Base-by-base conservation (phyloP, 2,329 filamentous ascomycete genomes). In the Alternaria angustiovoidea region DNA sequence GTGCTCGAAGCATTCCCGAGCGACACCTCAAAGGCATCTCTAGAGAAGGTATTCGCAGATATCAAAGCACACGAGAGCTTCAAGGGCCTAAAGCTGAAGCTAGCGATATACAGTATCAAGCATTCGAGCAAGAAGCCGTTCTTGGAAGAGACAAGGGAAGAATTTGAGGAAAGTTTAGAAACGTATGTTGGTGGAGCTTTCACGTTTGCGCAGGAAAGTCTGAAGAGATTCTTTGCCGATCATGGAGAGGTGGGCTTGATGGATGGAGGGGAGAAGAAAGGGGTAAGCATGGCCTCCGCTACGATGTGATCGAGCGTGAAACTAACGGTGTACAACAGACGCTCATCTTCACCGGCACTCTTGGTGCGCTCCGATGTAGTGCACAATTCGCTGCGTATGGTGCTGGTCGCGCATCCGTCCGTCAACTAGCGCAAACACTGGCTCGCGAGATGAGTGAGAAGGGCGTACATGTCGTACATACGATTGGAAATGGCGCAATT, bases 381-480 rank as follows among this genome's bases (percentile, higher is more conserved):
- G 81, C 84, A 3, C 81, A 85, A 39, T 88, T 79, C 61, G 84
- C 81, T 1, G 82, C 85, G 1, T 88, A 88, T 61, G 86, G 85
- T 8, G 85, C 85, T 6, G 81, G 82, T 1, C 76, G 85, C 3
- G 78, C 83, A 0, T 82, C 82, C 1, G 84, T 85, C 7, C 74
- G 86, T 38, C 86, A 87, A 73, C 74, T 88, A 12, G 84, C 85
- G 0, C 85, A 87, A 71, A 83, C 81, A 7, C 72, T 88, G 43
- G 85, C 85, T 0, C 81, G 84, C 38, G 86, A 88, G 72, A 84
- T 87, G 75, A 85, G 81, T 64, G 79, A 80, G n/a, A 83, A 82
- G 61, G 85, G 86, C 2, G 74, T 88, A 0, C 85, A 88, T 71
- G 84, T 87, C 4, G 84, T 84, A n/a, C 86, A 88, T 73, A 81